These are phyloP conservation scores for Agaricus subrufescens DNA, from an alignment of 768 basidiomycete genomes.

Conservation along the genomic window DNA sequence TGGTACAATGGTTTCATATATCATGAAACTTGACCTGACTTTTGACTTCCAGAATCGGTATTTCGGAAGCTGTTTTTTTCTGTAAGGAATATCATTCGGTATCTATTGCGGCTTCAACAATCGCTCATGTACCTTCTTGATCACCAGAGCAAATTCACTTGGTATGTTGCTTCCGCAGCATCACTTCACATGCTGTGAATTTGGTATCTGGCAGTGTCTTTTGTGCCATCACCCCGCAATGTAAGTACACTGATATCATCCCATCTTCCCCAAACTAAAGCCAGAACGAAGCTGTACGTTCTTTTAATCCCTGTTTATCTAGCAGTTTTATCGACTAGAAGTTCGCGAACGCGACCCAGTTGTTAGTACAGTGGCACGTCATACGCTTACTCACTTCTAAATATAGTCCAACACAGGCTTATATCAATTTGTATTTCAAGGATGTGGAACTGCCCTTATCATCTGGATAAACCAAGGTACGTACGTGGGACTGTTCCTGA, in stretches of 20 bases:
- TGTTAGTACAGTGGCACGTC: neutral
- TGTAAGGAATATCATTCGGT: constrained; percentile 14
- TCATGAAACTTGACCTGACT: neutral
- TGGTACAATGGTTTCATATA: constrained; percentile 12
- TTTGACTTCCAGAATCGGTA: constrained; percentile 21
- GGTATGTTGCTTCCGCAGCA: neutral
- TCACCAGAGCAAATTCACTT: neutral
- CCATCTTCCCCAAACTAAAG: neutral
- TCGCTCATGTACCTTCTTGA: neutral
- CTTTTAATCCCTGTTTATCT: neutral
- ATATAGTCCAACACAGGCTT: constrained; percentile 12
- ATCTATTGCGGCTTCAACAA: neutral
- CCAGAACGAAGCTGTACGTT: neutral
- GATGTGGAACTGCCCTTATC: constrained; percentile 16
- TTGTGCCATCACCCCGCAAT: neutral
- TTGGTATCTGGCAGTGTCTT: neutral
- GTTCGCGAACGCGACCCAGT: neutral
- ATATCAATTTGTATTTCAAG: constrained; percentile 16
- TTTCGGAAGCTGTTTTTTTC: constrained; percentile 19
- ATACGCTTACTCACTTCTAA: neutral
- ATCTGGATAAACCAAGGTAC: constrained; percentile 25
- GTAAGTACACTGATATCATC: neutral
- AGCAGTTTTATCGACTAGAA: neutral
- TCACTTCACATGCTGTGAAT: neutral
- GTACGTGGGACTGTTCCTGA: neutral